These are phyloP conservation scores for Globisporangium nagaii DNA, from an alignment of 352 stramenopile genomes.

Conservation along the genomic window DNA sequence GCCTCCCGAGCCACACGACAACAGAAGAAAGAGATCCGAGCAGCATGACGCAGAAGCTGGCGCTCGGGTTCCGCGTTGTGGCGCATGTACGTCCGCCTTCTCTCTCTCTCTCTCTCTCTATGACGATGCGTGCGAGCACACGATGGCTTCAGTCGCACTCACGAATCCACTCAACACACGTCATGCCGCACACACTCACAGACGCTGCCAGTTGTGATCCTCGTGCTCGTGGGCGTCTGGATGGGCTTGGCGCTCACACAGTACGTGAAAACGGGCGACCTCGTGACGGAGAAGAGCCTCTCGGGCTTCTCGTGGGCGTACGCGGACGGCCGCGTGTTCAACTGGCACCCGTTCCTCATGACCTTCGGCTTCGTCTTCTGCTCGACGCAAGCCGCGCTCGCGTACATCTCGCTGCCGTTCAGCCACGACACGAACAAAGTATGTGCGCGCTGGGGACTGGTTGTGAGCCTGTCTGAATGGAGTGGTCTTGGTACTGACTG, in stretches of 20 bases:
- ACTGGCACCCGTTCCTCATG: slow-evolving; percentile 87
- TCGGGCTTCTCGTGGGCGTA: slow-evolving; percentile 67
- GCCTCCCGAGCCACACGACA: not conserved
- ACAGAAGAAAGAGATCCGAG: not conserved
- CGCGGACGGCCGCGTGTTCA: slow-evolving; percentile 68
- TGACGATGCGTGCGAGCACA: too few species aligned
- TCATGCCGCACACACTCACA: slow-evolving; percentile 17
- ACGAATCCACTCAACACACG: too few species aligned
- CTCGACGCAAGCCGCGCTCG: slow-evolving; percentile 57
- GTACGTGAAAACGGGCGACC: slow-evolving; percentile 36
- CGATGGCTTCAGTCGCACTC: not conserved
- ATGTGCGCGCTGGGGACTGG: not conserved
- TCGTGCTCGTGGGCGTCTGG: slow-evolving; percentile 71
- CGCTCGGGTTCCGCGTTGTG: not conserved
- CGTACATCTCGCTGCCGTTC: slow-evolving; percentile 66
- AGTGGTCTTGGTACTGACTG: not conserved
- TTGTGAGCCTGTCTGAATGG: not conserved
- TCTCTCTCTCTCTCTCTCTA: not conserved
- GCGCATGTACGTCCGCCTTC: not conserved
- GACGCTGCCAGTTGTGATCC: slow-evolving; percentile 42
- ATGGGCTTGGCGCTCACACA: slow-evolving; percentile 63
- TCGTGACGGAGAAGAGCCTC: slow-evolving; percentile 37
- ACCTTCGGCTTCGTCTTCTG: slow-evolving; percentile 79
- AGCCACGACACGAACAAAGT: slow-evolving; percentile 67
- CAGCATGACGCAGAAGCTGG: not conserved